These are phyloP conservation scores for Lipomyces spencermartinsiae DNA, from an alignment of 805 yeast species.

Conservation along the genomic window DNA sequence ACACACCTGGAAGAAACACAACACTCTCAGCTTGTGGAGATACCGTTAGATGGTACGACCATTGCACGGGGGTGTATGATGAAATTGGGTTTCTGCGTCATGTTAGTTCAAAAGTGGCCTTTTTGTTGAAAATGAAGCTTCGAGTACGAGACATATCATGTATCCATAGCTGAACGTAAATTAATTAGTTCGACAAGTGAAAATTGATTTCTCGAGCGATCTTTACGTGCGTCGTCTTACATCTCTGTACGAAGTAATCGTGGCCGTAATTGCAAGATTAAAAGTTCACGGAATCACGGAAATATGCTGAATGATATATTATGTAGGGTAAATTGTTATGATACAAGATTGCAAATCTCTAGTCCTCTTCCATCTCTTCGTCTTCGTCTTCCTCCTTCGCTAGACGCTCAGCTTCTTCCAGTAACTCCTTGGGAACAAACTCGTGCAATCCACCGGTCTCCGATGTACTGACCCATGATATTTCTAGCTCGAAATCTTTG, in stretches of 20 bases:
- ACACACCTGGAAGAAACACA: conserved; percentile 98
- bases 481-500: conserved; percentile 93
- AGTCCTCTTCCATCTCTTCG: conserved; percentile 49
- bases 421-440: conserved; percentile 76
- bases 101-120: conserved; percentile 3
- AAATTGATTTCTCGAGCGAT: not conserved
- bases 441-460: conserved; percentile 84
- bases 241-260: not conserved
- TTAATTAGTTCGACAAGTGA: not conserved
- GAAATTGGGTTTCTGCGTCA: not conserved
- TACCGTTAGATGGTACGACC: conserved; percentile 76
- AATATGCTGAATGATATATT: conserved; percentile 2
- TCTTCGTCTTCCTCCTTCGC: conserved; percentile 88
- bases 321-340: conserved; percentile 6
- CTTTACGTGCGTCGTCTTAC: not conserved
- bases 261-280: no score
- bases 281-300: no score
- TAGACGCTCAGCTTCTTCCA: conserved; percentile 79
- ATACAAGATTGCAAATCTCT: conserved; percentile 9
- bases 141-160: conserved; percentile 4
- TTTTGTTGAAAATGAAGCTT: conserved; percentile 1
- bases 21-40: conserved; percentile 99
- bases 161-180: conserved; percentile 10
- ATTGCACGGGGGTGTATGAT: not conserved
- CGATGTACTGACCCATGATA: conserved; percentile 81